Percentiles rank a stretch among this genome's conserved stretches.
Conservation (phyloP, 108 stramenopile species). For the Asterionellopsis glacialis region DNA sequence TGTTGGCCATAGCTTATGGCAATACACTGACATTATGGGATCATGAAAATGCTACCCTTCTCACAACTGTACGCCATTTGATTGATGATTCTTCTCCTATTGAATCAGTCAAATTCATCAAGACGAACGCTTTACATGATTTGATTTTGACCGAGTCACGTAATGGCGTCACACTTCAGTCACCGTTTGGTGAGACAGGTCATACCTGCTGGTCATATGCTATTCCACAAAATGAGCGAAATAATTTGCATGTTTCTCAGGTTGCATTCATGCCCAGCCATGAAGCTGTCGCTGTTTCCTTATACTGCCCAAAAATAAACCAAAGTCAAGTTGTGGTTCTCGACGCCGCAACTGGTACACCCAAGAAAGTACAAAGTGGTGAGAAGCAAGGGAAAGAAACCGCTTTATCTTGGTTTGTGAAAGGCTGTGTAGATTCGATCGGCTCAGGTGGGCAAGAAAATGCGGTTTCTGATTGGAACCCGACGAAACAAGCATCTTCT, state of each 20-base stretch:
- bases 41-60: conserved; percentile 45
- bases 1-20: conserved; percentile 68
- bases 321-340: conserved; percentile 22
- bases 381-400: conserved; percentile 12
- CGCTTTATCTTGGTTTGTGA: conserved; percentile 7
- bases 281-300: conserved; percentile 17
- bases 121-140: conserved; percentile 41
- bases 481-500: neutral
- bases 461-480: neutral
- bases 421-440: conserved; percentile 2
- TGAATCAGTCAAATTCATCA: conserved; percentile 31
- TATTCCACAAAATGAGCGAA: conserved; percentile 30
- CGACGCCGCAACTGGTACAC: conserved; percentile 20
- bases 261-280: conserved; percentile 8
- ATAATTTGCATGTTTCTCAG: conserved; percentile 4
- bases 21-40: conserved; percentile 72
- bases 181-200: conserved; percentile 41
- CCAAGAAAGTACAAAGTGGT: neutral
- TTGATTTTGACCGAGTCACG: conserved; percentile 43
- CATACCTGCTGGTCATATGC: conserved; percentile 25
- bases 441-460: neutral
- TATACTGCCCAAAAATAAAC: conserved; percentile 9
- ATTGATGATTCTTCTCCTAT: conserved; percentile 13
- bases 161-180: conserved; percentile 39
- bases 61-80: conserved; percentile 48